phyloP scores from a whole-genome alignment of 371 early-diverging fungal genomes.

The Actinomucor elegans region DNA sequence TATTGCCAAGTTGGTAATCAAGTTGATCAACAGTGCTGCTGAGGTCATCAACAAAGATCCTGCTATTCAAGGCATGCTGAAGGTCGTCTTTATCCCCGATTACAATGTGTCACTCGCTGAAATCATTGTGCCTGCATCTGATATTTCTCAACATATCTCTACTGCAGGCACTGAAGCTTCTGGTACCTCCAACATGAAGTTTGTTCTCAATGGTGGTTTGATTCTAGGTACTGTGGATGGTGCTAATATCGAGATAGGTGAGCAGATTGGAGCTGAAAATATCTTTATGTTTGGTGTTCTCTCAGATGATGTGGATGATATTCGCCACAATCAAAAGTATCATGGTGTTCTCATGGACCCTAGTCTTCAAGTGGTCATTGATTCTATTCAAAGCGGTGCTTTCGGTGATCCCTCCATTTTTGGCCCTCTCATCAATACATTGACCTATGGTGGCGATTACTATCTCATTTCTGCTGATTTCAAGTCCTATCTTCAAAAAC shows the following conservation, averaged over 20 bases:
- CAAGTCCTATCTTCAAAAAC: constrained; percentile 75
- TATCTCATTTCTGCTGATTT: constrained; percentile 90
- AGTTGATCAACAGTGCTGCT: constrained; percentile 90
- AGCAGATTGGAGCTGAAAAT: constrained; percentile 92
- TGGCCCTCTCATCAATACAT: constrained; percentile 72
- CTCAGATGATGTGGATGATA: constrained; percentile 86
- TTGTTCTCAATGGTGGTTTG: constrained; percentile 92
- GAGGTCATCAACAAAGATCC: constrained; percentile 83
- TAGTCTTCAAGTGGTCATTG: constrained; percentile 73
- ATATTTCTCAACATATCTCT: constrained; percentile 91
- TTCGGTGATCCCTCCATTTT: constrained; percentile 80
- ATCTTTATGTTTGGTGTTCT: constrained; percentile 91
- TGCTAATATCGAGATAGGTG: constrained; percentile 94
- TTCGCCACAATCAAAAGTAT: constrained; percentile 84
- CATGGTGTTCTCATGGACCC: constrained; percentile 73
- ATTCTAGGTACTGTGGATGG: constrained; percentile 88
- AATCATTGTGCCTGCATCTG: constrained; percentile 89
- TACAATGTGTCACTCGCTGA: constrained; percentile 93
- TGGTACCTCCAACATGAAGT: constrained; percentile 97
- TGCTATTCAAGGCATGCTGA: constrained; percentile 72
- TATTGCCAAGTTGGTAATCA: constrained; percentile 94
- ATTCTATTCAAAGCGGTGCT: constrained; percentile 70
- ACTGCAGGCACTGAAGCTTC: constrained; percentile 96
- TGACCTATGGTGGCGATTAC: constrained; percentile 82
- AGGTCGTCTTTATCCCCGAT: constrained; percentile 93